A percentile compares a stretch with the other conserved stretches of the same genome.
Conservation (phyloP, 2,329 filamentous ascomycete genomes). For the Malbranchea zuffiana region DNA sequence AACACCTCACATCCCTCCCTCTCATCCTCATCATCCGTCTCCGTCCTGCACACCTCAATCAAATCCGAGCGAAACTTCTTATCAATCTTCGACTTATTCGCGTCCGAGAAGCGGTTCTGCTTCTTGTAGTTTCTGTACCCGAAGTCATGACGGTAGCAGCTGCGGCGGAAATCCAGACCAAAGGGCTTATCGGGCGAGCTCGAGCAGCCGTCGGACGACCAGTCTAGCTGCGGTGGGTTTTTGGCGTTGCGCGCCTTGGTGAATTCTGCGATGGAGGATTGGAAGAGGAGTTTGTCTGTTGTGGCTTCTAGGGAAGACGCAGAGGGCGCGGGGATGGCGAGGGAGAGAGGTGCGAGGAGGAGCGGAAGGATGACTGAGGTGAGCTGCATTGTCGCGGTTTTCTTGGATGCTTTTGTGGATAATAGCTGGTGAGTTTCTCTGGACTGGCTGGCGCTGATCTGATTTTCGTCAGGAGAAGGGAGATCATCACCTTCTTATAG, state of each 20-base stretch:
- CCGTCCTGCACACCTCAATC: no score
- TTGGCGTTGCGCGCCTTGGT: constrained; percentile 30
- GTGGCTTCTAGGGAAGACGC: no score
- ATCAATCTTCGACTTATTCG: constrained; percentile 38
- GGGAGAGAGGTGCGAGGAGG: no score
- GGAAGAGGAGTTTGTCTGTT: constrained; percentile 43
- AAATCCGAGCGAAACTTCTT: constrained; percentile 38
- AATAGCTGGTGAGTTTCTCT: no score
- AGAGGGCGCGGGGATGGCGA: no score
- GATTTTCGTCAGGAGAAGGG: no score
- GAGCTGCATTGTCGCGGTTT: no score
- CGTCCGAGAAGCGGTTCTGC: constrained; percentile 39
- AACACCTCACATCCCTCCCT: no score
- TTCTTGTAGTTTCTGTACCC: constrained; percentile 45
- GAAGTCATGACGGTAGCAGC: constrained; percentile 48
- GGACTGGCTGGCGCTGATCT: no score
- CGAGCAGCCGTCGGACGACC: constrained; percentile 29
- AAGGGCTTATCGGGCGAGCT: constrained; percentile 23
- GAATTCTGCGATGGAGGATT: constrained; percentile 35
- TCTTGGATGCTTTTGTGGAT: no score
- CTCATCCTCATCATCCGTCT: constrained; percentile 12
- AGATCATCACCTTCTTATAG: no score
- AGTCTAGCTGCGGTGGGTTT: constrained; percentile 31
- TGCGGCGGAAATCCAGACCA: constrained; percentile 27
- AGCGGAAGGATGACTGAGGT: no score